phyloP scores from a whole-genome alignment of 2,329 filamentous ascomycete genomes.

The Cercospora canescens region DNA sequence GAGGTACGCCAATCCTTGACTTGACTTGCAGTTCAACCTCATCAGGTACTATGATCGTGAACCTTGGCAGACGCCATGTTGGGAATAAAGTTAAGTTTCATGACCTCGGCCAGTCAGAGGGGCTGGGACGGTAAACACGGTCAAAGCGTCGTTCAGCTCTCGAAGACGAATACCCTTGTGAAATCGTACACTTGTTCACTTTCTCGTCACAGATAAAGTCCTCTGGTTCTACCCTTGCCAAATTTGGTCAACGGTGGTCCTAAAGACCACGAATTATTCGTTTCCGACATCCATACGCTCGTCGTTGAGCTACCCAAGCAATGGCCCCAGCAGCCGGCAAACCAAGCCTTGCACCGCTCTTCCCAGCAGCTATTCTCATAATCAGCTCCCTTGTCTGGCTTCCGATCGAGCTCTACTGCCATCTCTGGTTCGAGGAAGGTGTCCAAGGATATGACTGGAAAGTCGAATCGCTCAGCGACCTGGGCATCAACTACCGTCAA shows the following conservation, averaged over 20 bases:
- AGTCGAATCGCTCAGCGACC: slow-evolving; percentile 23
- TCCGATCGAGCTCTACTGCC: slow-evolving; percentile 15
- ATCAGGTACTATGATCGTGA: too few relatives aligned
- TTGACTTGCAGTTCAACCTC: too few relatives aligned
- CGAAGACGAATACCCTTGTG: neutral
- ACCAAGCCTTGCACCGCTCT: slow-evolving; percentile 1
- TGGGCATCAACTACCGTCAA: slow-evolving; percentile 26
- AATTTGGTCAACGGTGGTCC: neutral
- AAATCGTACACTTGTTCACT: neutral
- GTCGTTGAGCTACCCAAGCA: neutral
- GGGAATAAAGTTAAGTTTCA: slow-evolving; percentile 9
- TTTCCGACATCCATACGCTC: neutral
- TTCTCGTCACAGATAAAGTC: neutral
- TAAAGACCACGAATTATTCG: neutral
- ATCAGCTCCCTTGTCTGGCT: slow-evolving; percentile 12
- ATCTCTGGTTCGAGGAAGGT: slow-evolving; percentile 15
- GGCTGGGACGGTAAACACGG: slow-evolving; percentile 7
- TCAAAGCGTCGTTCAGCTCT: neutral
- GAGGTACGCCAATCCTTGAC: neutral
- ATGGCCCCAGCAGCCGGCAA: neutral
- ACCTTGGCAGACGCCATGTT: slow-evolving; percentile 1
- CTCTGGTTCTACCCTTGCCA: neutral
- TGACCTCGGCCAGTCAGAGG: slow-evolving; percentile 10
- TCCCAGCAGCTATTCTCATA: slow-evolving; percentile 16
- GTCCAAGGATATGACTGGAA: slow-evolving; percentile 15